Evolutionary conservation across 2,329 filamentous ascomycete genomes (phyloP).

Genomic region (Purpureocillium takamizusanense): DNA sequence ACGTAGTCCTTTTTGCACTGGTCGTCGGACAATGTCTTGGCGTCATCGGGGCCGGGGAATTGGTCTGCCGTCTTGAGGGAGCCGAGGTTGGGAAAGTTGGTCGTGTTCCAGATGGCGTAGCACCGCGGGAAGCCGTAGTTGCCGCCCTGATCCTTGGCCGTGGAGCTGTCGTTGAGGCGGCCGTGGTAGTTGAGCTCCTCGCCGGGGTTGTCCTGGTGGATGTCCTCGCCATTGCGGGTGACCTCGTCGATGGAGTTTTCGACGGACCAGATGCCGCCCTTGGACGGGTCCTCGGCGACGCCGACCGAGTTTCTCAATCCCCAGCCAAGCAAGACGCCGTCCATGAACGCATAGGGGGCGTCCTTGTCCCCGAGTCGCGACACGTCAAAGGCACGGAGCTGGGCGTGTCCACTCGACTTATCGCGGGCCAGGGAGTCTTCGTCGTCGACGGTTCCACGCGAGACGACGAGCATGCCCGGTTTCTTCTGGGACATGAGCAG

Average conservation of each 20-base stretch:
- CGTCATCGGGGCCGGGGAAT: conserved; percentile 29
- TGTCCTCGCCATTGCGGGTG: conserved; percentile 44
- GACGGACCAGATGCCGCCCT: conserved; percentile 48
- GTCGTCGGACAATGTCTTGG: conserved; percentile 29
- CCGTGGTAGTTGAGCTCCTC: conserved; percentile 70
- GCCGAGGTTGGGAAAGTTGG: conserved; percentile 28
- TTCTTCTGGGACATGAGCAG: conserved; percentile 49
- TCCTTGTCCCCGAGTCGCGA: conserved; percentile 15
- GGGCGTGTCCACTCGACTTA: conserved; percentile 48
- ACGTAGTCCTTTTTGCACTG: conserved; percentile 33
- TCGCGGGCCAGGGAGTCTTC: conserved; percentile 46
- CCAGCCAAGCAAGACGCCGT: conserved; percentile 50
- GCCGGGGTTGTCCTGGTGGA: conserved; percentile 60
- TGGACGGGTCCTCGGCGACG: conserved; percentile 50
- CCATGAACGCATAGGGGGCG: conserved; percentile 32
- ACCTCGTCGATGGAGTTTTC: conserved; percentile 66
- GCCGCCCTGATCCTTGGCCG: conserved; percentile 21
- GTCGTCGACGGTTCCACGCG: conserved; percentile 55
- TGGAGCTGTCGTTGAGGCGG: conserved; percentile 30
- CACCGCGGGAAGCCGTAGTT: conserved; percentile 68
- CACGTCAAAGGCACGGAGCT: conserved; percentile 52
- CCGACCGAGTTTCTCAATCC: conserved; percentile 67
- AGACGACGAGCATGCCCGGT: conserved; percentile 53
- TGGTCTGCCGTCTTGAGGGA: conserved; percentile 37
- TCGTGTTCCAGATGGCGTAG: conserved; percentile 55